Evolutionary conservation across 2,329 filamentous ascomycete genomes (phyloP), one percentile per base, ranked within the genome.

Genomic region (Cladosporium sp.): DNA sequence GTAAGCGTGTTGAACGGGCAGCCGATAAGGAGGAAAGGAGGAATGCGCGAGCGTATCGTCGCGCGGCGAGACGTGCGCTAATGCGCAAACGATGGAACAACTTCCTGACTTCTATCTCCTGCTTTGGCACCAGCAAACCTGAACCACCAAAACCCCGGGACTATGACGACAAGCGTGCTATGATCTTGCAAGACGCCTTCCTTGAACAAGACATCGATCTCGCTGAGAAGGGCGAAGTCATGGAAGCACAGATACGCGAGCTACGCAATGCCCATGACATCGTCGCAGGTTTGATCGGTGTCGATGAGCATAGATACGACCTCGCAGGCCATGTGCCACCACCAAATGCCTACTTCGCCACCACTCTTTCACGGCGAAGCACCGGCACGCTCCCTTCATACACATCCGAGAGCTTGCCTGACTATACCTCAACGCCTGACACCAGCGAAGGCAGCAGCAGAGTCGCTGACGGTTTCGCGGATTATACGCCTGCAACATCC

Each of bases 1-100:
- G 84, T 36, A 81, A 79, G 34, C 81, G 82, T 66, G 83, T 81
- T 14, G 85, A 87, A 66, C 79, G 84, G 30, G 80, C 83, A 10
- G 84, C 85, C 18, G 78, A 81, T 52, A 80, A 80, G 15, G 85
- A 88, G 76, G 85, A 87, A 74, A 80, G 85, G 60, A 78, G 80
- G 34, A 83, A 81, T 32, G 82, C 78, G 12, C 79, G 81, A 14
- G 79, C 82, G 8, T 88, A 87, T 70, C 81, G 81, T 52, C 79
- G 81, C 36, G 84, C 85, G 34, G 85, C 85, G 24, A 80, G 83
- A 26, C 77, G 81, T 34, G 83, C 85, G 57, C 78, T 80, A 49
- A 82, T 83, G 78, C 78, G 79, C 38, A 79, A 81, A 61, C 85
- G 82, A 78, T 86, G 84, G 83, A 74, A 72, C 21, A 67, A 67